These are phyloP conservation scores for Anisodus acutangulus DNA, from an alignment of 257 asterid species.

Conservation along the genomic window DNA sequence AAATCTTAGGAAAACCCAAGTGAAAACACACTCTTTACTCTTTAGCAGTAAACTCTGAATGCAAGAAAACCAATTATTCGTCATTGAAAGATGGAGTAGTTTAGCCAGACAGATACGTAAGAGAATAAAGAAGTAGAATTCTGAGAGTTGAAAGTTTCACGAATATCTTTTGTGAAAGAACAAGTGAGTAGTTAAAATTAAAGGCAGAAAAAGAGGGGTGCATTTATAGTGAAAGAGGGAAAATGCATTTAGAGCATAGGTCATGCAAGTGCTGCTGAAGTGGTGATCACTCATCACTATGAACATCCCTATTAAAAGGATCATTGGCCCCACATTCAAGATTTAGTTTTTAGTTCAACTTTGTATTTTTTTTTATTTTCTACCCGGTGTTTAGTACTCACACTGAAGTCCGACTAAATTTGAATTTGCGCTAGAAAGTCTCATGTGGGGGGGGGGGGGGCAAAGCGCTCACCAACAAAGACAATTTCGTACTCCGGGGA, in stretches of 20 bases:
- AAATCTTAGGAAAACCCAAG: conserved; percentile 38
- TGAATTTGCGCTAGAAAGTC: too few species aligned
- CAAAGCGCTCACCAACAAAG: too few species aligned
- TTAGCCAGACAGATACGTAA: not conserved
- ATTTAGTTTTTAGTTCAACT: too few species aligned
- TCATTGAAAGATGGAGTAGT: conserved; percentile 33
- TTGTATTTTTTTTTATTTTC: too few species aligned
- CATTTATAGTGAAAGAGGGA: conserved; percentile 34
- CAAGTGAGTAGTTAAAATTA: conserved; percentile 9
- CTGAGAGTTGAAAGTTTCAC: not conserved
- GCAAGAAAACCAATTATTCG: conserved; percentile 44
- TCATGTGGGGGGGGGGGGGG: too few species aligned
- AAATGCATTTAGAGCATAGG: conserved; percentile 30
- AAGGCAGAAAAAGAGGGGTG: conserved; percentile 24
- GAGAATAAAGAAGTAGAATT: not conserved
- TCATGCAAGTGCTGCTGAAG: conserved; percentile 40
- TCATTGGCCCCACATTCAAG: too few species aligned
- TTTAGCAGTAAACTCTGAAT: conserved; percentile 21
- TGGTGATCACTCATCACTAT: not conserved
- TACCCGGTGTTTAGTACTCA: too few species aligned
- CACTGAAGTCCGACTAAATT: too few species aligned
- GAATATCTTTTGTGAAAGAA: not conserved
- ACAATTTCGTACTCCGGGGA: too few species aligned
- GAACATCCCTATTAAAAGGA: too few species aligned
- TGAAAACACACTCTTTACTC: conserved; percentile 32